Evolutionary conservation across 768 basidiomycete genomes (phyloP).

Genomic region (Auricularia heimuer): DNA sequence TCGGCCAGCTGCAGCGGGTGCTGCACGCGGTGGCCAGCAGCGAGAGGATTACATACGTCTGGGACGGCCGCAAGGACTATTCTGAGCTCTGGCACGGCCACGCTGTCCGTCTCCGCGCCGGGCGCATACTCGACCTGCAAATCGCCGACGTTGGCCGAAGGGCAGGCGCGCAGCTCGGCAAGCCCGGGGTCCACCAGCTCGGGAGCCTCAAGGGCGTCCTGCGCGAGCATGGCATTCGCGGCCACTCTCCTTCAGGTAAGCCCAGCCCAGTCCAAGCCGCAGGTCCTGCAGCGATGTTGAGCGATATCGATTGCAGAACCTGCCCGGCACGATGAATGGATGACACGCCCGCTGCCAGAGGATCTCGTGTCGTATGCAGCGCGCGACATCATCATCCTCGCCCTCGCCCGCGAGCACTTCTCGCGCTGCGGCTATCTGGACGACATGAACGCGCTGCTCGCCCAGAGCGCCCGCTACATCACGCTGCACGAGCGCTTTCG

Average conservation of each 20-base stretch:
- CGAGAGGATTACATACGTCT: conserved; percentile 28
- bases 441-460: conserved; percentile 6
- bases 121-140: conserved; percentile 30
- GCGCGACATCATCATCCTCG: conserved; percentile 33
- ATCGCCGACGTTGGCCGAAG: conserved; percentile 29
- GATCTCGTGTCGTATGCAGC: conserved; percentile 33
- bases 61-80: conserved; percentile 35
- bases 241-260: conserved; percentile 20
- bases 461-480: conserved; percentile 14
- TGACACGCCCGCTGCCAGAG: conserved; percentile 25
- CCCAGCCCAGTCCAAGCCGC: not conserved
- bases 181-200: conserved; percentile 22
- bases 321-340: conserved; percentile 31
- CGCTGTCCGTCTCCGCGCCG: conserved; percentile 17
- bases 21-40: conserved; percentile 21
- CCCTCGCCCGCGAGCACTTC: conserved; percentile 27
- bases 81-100: conserved; percentile 24
- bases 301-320: not conserved
- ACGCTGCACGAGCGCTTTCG: conserved; percentile 8
- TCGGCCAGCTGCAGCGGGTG: conserved; percentile 16
- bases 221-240: conserved; percentile 15
- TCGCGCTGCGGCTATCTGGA: conserved; percentile 10
- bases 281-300: not conserved
- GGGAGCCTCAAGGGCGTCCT: conserved; percentile 29
- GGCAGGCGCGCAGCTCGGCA: not conserved